Evolutionary conservation across 225 moss, liverwort and hornwort genomes (phyloP), one percentile per base, ranked within the genome.

Genomic region (Ulota crispa): DNA sequence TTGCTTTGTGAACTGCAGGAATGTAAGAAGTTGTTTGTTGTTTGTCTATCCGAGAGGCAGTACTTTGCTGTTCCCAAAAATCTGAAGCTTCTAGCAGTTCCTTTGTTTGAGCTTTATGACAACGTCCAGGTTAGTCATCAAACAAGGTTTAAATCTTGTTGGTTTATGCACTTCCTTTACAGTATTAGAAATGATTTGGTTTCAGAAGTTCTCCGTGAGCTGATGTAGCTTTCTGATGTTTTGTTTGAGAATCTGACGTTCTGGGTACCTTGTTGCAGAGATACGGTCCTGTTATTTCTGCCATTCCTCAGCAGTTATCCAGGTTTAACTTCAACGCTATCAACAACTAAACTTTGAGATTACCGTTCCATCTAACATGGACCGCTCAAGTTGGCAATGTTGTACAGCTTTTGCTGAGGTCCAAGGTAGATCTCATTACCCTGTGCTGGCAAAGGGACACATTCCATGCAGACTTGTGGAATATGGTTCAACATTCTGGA

Each of bases 31-130:
- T 80, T 99, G 75, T 99, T 96, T 83, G 98, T 99, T 70, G 98
- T 99, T 21, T 91, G 90, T 39, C 73, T 99, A 37, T 91, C 98
- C 21, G 98, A 99, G 82, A 92, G 94, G 86, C 98, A 99, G 79
- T 99, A 99, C 83, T 99, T 99, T 82, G 98, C 98, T 43, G 98
- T 99, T 57, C 98, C 98, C 45, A 99, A 96, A 66, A 99, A 99
- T 79, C 81, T 99, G 57, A 99, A 99, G 90, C 87, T 99, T 70
- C 78, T 99, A 47, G 98, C 98, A 67, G 98, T 99, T 82, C 98
- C 98, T 60, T 82, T 99, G 70, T 99, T 99, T 70, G 98, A 99
- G 90, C 98, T 99, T 34, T 99, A 99, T 65, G 98, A 99, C 83
- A 99, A 99, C 70, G 98, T 99, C 27, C 98, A 99, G 96, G 98